phyloP scores from a whole-genome alignment of 164 flowering plant genomes.

The Liriodendron chinense region DNA sequence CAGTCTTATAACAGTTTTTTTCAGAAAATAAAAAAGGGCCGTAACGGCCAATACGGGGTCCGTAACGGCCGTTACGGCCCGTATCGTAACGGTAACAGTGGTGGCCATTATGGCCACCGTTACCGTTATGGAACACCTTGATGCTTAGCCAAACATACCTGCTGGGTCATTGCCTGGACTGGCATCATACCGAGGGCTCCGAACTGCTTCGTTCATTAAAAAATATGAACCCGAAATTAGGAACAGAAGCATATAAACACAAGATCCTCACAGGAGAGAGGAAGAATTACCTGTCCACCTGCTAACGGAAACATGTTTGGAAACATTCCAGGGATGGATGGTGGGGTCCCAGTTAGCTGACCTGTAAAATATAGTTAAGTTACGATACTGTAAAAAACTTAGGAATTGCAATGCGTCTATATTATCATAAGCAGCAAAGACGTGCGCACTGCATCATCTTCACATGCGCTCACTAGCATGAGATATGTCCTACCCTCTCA shows the following conservation, averaged over 20 bases:
- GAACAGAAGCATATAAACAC: background rate
- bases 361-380: slow-evolving; percentile 45
- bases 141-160: slow-evolving; percentile 37
- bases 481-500: slow-evolving; percentile 24
- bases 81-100: too few relatives aligned
- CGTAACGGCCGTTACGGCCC: too few relatives aligned
- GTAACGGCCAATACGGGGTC: too few relatives aligned
- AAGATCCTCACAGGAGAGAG: background rate
- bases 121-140: too few relatives aligned
- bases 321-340: slow-evolving; percentile 76
- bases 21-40: too few relatives aligned
- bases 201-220: slow-evolving; percentile 32
- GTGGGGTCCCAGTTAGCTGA: slow-evolving; percentile 56
- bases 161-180: slow-evolving; percentile 96
- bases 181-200: slow-evolving; percentile 83
- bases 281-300: slow-evolving; percentile 58
- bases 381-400: background rate
- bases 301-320: slow-evolving; percentile 73
- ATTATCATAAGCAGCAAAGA: slow-evolving; percentile 3
- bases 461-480: slow-evolving; percentile 10
- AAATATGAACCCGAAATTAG: background rate
- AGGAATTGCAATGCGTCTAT: background rate
- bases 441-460: slow-evolving; percentile 11
- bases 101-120: too few relatives aligned
- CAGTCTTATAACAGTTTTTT: too few relatives aligned